Percentiles rank a stretch among this genome's conserved stretches.
Conservation (phyloP, 1,284 basidiomycete species). For the Cutaneotrichosporon curvatum region DNA sequence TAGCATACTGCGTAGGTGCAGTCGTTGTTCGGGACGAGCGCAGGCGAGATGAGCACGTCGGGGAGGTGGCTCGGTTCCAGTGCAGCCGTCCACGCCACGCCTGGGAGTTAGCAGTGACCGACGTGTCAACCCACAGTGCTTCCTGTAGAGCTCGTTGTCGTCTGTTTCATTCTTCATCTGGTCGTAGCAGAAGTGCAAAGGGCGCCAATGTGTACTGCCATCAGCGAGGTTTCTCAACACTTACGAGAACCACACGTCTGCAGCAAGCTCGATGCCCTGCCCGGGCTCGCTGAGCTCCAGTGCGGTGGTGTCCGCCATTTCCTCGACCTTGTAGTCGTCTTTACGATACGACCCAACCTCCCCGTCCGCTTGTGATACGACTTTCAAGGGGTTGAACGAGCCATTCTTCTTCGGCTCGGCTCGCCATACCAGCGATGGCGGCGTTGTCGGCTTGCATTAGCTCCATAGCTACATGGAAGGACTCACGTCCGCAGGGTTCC, state of each 20-base stretch:
- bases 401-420: constrained; percentile 28
- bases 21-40: constrained; percentile 11
- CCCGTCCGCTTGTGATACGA: constrained; percentile 11
- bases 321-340: constrained; percentile 24
- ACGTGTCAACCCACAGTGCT: constrained; percentile 20
- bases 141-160: constrained; percentile 14
- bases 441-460: constrained; percentile 10
- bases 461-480: not conserved
- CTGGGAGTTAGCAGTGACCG: constrained; percentile 10
- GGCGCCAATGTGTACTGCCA: constrained; percentile 11
- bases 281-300: constrained; percentile 19
- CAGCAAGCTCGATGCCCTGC: constrained; percentile 9
- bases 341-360: constrained; percentile 17
- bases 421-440: constrained; percentile 24
- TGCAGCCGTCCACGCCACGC: constrained; percentile 24
- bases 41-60: constrained; percentile 22
- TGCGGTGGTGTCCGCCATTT: constrained; percentile 8
- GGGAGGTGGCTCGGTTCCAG: constrained; percentile 21
- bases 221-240: constrained; percentile 4
- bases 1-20: constrained; percentile 29
- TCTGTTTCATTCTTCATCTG: constrained; percentile 30
- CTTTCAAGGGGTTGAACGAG: constrained; percentile 15
- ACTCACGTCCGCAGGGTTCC: constrained; percentile 33
- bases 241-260: constrained; percentile 28
- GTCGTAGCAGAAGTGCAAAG: constrained; percentile 19